Conservation (phyloP, 306 rosid genomes). For the Casuarina equisetifolia region DNA sequence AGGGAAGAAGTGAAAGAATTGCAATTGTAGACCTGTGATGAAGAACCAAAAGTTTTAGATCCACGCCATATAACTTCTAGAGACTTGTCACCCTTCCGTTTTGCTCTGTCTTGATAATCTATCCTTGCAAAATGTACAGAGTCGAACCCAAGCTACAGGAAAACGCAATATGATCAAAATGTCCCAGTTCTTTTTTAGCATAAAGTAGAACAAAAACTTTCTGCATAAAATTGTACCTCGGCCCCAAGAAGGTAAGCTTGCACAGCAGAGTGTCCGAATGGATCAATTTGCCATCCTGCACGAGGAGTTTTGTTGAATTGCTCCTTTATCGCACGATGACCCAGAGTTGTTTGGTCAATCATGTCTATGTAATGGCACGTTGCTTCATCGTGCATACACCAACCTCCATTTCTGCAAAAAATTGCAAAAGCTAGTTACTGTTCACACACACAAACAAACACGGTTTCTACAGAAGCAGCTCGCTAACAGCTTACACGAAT, state of each 20-base stretch:
- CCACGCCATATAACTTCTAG: conserved; percentile 97
- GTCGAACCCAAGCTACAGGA: conserved; percentile 81
- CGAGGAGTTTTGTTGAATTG: conserved; percentile 64
- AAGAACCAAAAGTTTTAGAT: conserved; percentile 78
- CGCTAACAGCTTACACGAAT: conserved; percentile 49
- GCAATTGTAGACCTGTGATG: conserved; percentile 58
- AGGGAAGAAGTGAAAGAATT: conserved; percentile 6
- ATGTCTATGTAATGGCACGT: conserved; percentile 80
- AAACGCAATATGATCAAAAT: not conserved
- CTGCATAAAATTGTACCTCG: conserved; percentile 45
- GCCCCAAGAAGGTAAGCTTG: conserved; percentile 81
- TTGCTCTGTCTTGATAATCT: conserved; percentile 83
- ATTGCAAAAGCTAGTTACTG: not conserved
- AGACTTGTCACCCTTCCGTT: conserved; percentile 65
- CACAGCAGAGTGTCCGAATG: conserved; percentile 89
- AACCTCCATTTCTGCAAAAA: conserved; percentile 79
- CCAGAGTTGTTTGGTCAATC: conserved; percentile 91
- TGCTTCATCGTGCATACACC: conserved; percentile 99
- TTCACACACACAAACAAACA: not conserved
- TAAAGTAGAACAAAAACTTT: not conserved
- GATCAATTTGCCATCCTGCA: conserved; percentile 95
- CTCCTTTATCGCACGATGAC: conserved; percentile 63
- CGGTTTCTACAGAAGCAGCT: not conserved
- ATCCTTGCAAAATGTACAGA: conserved; percentile 92
- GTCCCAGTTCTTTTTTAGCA: not conserved